Conservation (phyloP, 768 basidiomycete species). For the Podaxis pistillaris region DNA sequence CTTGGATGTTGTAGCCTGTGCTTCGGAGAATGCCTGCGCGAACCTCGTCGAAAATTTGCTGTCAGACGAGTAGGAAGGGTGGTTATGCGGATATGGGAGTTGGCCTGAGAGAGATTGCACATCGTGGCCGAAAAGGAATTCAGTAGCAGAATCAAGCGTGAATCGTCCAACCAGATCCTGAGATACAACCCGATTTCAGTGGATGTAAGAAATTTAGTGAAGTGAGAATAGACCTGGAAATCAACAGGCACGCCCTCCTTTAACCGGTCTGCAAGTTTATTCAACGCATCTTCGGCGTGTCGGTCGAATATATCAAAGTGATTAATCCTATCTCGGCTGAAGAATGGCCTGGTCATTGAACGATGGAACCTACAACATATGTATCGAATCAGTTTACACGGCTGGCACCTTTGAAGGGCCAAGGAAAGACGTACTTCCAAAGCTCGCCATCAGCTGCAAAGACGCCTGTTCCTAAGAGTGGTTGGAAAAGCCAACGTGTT, state of each 20-base stretch:
- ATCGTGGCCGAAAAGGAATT: constrained; percentile 53
- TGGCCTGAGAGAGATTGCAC: constrained; percentile 29
- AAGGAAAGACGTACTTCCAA: constrained; percentile 50
- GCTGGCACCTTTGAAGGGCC: not conserved
- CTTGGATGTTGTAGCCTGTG: constrained; percentile 29
- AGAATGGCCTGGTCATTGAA: constrained; percentile 67
- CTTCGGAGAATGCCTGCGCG: constrained; percentile 35
- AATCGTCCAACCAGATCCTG: constrained; percentile 46
- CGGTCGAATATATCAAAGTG: constrained; percentile 62
- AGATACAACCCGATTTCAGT: not conserved
- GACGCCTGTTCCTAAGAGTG: constrained; percentile 47
- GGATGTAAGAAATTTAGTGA: not conserved
- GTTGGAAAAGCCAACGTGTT: constrained; percentile 20
- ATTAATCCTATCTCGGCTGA: constrained; percentile 54
- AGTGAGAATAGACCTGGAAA: constrained; percentile 44
- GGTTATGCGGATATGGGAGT: constrained; percentile 22
- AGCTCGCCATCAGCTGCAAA: constrained; percentile 58
- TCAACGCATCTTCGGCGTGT: constrained; percentile 48
- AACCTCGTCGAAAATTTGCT: constrained; percentile 24
- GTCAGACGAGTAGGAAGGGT: constrained; percentile 1
- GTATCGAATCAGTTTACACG: not conserved
- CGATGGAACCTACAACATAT: constrained; percentile 45
- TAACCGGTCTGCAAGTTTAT: constrained; percentile 42
- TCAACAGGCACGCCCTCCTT: constrained; percentile 49
- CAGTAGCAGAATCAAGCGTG: constrained; percentile 60